These are phyloP conservation scores for Exophiala calicioides DNA, from an alignment of 2,329 filamentous ascomycete species.

Conservation along the genomic window DNA sequence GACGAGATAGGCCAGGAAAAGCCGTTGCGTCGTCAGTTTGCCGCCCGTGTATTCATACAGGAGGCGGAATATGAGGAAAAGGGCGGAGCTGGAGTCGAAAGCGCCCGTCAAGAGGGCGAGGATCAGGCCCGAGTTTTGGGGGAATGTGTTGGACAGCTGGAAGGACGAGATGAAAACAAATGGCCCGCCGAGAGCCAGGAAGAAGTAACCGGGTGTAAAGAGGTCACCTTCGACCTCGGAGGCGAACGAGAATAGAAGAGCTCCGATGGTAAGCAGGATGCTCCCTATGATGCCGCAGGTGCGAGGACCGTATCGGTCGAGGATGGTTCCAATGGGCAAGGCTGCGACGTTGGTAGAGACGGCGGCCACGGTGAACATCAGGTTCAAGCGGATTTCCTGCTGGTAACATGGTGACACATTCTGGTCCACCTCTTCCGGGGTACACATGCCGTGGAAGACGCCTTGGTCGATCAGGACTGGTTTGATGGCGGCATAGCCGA, in stretches of 20 bases:
- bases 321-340: slow-evolving; percentile 78
- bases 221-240: slow-evolving; percentile 69
- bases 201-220: slow-evolving; percentile 71
- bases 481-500: slow-evolving; percentile 83
- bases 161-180: slow-evolving; percentile 83
- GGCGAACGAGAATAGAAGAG: slow-evolving; percentile 71
- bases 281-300: slow-evolving; percentile 72
- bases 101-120: slow-evolving; percentile 77
- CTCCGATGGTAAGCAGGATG: slow-evolving; percentile 67
- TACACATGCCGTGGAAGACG: slow-evolving; percentile 69
- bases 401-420: slow-evolving; percentile 57
- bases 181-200: slow-evolving; percentile 75
- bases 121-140: slow-evolving; percentile 73
- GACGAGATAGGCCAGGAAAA: slow-evolving; percentile 71
- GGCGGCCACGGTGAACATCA: slow-evolving; percentile 91
- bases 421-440: slow-evolving; percentile 51
- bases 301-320: slow-evolving; percentile 79
- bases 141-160: slow-evolving; percentile 82
- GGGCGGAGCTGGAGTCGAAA: slow-evolving; percentile 78
- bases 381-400: slow-evolving; percentile 67
- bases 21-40: slow-evolving; percentile 62
- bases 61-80: slow-evolving; percentile 74
- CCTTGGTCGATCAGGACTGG: slow-evolving; percentile 73
- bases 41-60: slow-evolving; percentile 63
- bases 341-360: slow-evolving; percentile 86